A percentile compares a stretch with the other conserved stretches of the same genome.
These are phyloP conservation scores for Fusarium multiceps DNA, from an alignment of 2,329 filamentous ascomycete species.

Conservation along the genomic window DNA sequence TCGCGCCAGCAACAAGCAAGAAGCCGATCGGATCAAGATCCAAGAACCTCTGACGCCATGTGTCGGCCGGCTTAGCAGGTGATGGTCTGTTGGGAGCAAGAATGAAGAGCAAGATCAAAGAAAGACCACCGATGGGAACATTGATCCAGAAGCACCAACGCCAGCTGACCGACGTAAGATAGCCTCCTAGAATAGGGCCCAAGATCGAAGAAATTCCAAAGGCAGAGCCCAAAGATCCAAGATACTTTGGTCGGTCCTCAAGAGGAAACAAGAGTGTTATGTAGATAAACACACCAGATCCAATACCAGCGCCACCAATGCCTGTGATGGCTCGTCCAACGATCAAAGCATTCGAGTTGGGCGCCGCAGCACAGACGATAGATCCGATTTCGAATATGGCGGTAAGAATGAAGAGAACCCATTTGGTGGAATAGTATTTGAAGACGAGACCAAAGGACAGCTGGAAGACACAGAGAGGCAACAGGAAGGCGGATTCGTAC, in stretches of 20 bases:
- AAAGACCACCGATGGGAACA: constrained; percentile 18
- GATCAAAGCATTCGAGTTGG: constrained; percentile 16
- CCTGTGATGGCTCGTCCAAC: constrained; percentile 22
- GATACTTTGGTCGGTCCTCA: constrained; percentile 21
- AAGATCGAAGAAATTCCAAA: constrained; percentile 20
- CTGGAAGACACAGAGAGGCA: constrained; percentile 30
- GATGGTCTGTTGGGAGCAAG: constrained; percentile 14
- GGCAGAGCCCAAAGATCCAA: not conserved
- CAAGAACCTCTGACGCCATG: constrained; percentile 20
- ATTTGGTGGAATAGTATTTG: constrained; percentile 29
- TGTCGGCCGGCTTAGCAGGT: not conserved
- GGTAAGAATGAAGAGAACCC: constrained; percentile 13
- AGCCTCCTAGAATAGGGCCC: constrained; percentile 21
- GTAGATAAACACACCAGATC: constrained; percentile 16
- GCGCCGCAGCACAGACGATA: constrained; percentile 16
- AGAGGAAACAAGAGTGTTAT: constrained; percentile 15
- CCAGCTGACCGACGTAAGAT: constrained; percentile 24
- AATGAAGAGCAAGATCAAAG: not conserved
- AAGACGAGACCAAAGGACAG: constrained; percentile 25
- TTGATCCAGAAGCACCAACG: constrained; percentile 38
- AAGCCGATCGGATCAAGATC: constrained; percentile 17
- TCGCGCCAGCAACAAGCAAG: constrained; percentile 14
- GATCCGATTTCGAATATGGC: constrained; percentile 21
- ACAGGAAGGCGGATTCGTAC: constrained; percentile 31
- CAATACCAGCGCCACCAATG: constrained; percentile 27